phyloP scores from a whole-genome alignment of 1,284 basidiomycete genomes.

The Cryptococcus maquisensis region DNA sequence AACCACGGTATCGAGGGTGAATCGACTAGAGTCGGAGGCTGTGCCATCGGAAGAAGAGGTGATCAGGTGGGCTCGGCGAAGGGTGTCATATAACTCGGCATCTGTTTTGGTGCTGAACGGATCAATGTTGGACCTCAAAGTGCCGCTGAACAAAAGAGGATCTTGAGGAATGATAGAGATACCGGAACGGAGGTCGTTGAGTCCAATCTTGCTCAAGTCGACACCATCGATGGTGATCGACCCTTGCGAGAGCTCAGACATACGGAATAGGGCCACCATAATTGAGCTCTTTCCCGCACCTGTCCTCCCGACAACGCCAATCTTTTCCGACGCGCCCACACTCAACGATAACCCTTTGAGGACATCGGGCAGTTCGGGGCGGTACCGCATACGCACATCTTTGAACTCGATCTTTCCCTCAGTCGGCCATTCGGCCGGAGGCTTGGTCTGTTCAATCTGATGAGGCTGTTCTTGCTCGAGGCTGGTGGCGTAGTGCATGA shows the following conservation, averaged over 20 bases:
- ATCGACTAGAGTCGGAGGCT: constrained; percentile 47
- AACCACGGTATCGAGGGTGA: constrained; percentile 72
- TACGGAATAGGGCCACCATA: constrained; percentile 55
- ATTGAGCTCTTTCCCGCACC: constrained; percentile 59
- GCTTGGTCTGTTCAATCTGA: constrained; percentile 58
- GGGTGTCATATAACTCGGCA: constrained; percentile 72
- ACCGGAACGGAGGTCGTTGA: constrained; percentile 51
- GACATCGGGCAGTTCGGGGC: constrained; percentile 53
- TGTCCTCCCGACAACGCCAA: constrained; percentile 53
- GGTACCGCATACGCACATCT: constrained; percentile 52
- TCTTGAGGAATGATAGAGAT: constrained; percentile 81
- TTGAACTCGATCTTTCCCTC: constrained; percentile 48
- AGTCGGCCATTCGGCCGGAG: constrained; percentile 63
- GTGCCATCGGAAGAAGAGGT: constrained; percentile 10
- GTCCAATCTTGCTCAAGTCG: constrained; percentile 53
- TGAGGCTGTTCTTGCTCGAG: constrained; percentile 76
- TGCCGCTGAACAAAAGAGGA: constrained; percentile 59
- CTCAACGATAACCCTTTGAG: constrained; percentile 58
- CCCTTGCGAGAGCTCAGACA: constrained; percentile 49
- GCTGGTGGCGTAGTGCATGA: constrained; percentile 62
- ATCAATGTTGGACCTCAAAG: constrained; percentile 61
- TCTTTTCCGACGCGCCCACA: constrained; percentile 53
- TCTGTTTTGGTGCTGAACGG: constrained; percentile 72
- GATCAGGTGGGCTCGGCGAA: constrained; percentile 72
- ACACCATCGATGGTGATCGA: constrained; percentile 49